These are phyloP conservation scores for Boletus semigastroideus DNA, from an alignment of 1,284 basidiomycete species.

Conservation along the genomic window DNA sequence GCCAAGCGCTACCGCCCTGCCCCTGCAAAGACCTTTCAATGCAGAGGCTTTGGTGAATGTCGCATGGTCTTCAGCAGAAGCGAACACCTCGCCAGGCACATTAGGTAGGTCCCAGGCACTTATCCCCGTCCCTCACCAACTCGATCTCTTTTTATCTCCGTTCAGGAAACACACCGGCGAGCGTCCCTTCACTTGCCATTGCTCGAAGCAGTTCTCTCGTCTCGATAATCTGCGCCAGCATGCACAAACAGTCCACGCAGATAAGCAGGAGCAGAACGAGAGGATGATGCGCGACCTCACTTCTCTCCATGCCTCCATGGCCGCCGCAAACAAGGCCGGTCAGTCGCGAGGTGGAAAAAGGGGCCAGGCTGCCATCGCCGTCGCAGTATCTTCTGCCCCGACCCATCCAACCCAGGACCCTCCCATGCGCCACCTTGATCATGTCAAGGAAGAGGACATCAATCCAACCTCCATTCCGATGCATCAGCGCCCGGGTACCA, in stretches of 20 bases:
- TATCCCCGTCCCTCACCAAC: slow-evolving; percentile 12
- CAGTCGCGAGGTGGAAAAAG: slow-evolving; percentile 43
- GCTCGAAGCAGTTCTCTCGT: slow-evolving; percentile 92
- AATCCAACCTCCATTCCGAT: slow-evolving; percentile 32
- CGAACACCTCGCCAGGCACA: slow-evolving; percentile 94
- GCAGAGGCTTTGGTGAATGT: slow-evolving; percentile 92
- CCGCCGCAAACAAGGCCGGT: slow-evolving; percentile 62
- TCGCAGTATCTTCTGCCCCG: neutral
- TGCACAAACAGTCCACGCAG: slow-evolving; percentile 93
- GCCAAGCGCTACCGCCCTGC: slow-evolving; percentile 72
- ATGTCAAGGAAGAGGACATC: slow-evolving; percentile 57
- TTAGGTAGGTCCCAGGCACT: slow-evolving; percentile 60
- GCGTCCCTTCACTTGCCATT: slow-evolving; percentile 93
- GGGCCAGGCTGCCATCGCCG: slow-evolving; percentile 19
- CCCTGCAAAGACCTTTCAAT: slow-evolving; percentile 91
- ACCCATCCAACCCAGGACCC: slow-evolving; percentile 10
- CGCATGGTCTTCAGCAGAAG: slow-evolving; percentile 94
- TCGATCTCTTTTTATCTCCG: slow-evolving; percentile 24
- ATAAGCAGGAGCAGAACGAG: slow-evolving; percentile 87
- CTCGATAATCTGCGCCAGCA: slow-evolving; percentile 97
- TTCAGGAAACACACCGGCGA: slow-evolving; percentile 95
- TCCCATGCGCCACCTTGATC: slow-evolving; percentile 22
- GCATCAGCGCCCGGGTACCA: slow-evolving; percentile 61
- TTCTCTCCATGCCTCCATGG: slow-evolving; percentile 82
- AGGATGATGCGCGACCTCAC: slow-evolving; percentile 89